Evolutionary conservation across 192 early-diverging fungal genomes (phyloP), one percentile per base, ranked within the genome.

Genomic region (Dimargaris verticillata): DNA sequence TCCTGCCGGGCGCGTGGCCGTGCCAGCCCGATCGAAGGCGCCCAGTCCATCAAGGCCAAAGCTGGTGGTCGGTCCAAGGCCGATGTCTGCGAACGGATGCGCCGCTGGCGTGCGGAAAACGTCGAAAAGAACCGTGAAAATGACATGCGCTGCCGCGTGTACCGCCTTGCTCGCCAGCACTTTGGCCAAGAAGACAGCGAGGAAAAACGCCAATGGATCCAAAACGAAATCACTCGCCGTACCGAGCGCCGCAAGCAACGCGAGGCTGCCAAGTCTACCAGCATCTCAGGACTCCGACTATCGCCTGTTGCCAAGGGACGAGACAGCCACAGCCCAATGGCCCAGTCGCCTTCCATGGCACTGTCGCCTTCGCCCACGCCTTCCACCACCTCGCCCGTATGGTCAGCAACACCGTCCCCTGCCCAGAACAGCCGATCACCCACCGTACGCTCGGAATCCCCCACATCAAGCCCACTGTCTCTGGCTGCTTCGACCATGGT

Each of bases 121-220:
- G 71, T 69, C 4, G 74, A 76, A 41, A 76, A 76, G 50, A 76
- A 86, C 55, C 66, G 78, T 33, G 70, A 79, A 47, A 86, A 86
- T 53, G 84, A 86, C 50, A 68, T 86, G 67, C 68, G 84, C 5
- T 86, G 84, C 57, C 82, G 84, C 52, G 84, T 86, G 1, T 86
- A 86, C 66, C 74, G 81, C 1, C 69, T 80, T 61, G 82, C 80
- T 3, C 69, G 73, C 0, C 78, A 76, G 58, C 76, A 74, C 51
- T 86, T 76, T 70, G 84, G 82, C 25, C 76, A 78, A 10, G 71
- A 75, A 5, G 78, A 80, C 26, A 77, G 76, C 20, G 66, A 72
- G 0, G 80, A 79, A 53, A 75, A 80, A 17, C 78, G 83, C 45
- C 73, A 77, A 0, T 86, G 78, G 72, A 81, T 86, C 26, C 75